Evolutionary conservation across 2,329 filamentous ascomycete species (phyloP).

Genomic region (Xylariales sp.): DNA sequence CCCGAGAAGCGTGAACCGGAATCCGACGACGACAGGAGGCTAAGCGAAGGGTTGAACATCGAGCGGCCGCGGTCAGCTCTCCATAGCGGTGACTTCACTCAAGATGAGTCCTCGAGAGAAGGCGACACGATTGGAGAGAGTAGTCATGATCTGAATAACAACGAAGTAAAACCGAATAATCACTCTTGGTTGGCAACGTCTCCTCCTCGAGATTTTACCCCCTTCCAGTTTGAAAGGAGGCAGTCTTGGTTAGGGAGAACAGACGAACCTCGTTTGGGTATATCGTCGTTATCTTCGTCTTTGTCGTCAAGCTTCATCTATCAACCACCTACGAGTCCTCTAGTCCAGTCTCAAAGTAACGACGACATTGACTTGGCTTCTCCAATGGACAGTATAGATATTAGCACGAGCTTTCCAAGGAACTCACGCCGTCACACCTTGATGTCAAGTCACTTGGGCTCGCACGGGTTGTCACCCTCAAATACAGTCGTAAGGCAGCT

Average conservation of each 20-base stretch:
- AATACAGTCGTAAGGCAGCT: constrained; percentile 27
- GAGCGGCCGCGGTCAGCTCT: constrained; percentile 76
- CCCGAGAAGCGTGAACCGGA: constrained; percentile 38
- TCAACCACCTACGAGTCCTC: constrained; percentile 83
- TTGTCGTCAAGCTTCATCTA: constrained; percentile 77
- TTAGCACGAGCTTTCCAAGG: constrained; percentile 32
- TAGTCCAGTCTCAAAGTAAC: constrained; percentile 85
- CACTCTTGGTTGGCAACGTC: constrained; percentile 50
- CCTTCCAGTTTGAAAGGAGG: constrained; percentile 39
- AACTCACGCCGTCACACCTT: constrained; percentile 65
- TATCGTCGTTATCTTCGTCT: constrained; percentile 65
- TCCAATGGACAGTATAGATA: constrained; percentile 46
- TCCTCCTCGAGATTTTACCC: constrained; percentile 46
- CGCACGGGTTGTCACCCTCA: constrained; percentile 36
- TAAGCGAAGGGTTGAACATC: constrained; percentile 59
- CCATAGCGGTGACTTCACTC: constrained; percentile 63
- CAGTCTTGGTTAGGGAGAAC: constrained; percentile 25
- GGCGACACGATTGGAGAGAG: constrained; percentile 17
- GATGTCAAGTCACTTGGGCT: constrained; percentile 52
- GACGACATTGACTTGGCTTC: constrained; percentile 65
- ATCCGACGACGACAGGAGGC: constrained; percentile 33
- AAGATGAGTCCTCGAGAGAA: constrained; percentile 28
- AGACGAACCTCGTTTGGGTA: constrained; percentile 37
- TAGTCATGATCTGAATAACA: constrained; percentile 15
- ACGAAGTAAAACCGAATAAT: constrained; percentile 7